These are phyloP conservation scores for Leersia perrieri DNA, from an alignment of 176 grass and related monocot species.

Conservation along the genomic window DNA sequence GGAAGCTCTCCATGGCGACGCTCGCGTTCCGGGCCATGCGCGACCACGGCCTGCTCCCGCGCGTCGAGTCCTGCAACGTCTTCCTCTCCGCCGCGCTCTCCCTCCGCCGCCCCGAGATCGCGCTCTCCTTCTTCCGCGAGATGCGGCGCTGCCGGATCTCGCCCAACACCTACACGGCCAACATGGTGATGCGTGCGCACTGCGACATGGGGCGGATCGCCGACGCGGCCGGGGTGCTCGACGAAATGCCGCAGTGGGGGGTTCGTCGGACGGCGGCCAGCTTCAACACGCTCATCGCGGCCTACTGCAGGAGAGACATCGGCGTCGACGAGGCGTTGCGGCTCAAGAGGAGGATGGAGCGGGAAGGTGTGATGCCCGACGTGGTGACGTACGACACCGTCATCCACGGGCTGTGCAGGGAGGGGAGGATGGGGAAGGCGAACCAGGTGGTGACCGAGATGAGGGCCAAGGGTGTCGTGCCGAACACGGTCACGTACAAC, in stretches of 20 bases:
- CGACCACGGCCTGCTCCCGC: conserved; percentile 61
- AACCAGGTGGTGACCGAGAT: conserved; percentile 60
- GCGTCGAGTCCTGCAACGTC: conserved; percentile 68
- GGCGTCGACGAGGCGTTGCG: conserved; percentile 24
- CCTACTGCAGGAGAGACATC: conserved; percentile 61
- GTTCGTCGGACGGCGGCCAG: conserved; percentile 39
- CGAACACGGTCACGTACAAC: conserved; percentile 64
- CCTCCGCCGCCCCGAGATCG: conserved; percentile 58
- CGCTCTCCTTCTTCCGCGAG: conserved; percentile 72
- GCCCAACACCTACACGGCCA: conserved; percentile 71
- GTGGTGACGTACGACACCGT: conserved; percentile 68
- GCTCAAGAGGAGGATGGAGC: conserved; percentile 63
- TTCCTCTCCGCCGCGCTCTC: conserved; percentile 56
- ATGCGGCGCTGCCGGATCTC: conserved; percentile 66
- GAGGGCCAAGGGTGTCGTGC: conserved; percentile 37
- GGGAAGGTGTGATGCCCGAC: conserved; percentile 42
- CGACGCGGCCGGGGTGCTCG: conserved; percentile 52
- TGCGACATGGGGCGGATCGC: conserved; percentile 46
- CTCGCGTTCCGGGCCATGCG: conserved; percentile 62
- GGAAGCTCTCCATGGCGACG: conserved; percentile 69
- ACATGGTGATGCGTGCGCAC: conserved; percentile 61
- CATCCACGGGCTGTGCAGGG: conserved; percentile 67
- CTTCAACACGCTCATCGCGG: conserved; percentile 73
- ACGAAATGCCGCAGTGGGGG: conserved; percentile 59
- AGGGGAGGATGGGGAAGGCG: conserved; percentile 52